These are phyloP conservation scores for Coemansia sp. DNA, from an alignment of 192 early-diverging fungal species.

Conservation along the genomic window DNA sequence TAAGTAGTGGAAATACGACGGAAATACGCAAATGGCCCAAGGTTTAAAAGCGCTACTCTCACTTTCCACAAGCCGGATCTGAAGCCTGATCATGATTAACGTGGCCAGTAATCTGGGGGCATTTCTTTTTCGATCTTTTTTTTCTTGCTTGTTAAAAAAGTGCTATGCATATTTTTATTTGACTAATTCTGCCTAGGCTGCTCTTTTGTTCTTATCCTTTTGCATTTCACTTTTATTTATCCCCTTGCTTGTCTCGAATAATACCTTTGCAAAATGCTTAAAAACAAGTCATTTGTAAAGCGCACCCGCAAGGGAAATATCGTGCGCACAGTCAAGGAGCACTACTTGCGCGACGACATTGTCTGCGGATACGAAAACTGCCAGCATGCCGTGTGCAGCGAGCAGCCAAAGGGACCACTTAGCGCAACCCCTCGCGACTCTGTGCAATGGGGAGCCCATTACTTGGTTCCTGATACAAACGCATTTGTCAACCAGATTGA, in stretches of 20 bases:
- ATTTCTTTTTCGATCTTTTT: not conserved
- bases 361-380: conserved; percentile 59
- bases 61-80: not conserved
- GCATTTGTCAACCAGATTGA: conserved; percentile 93
- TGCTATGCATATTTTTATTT: too few species aligned
- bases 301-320: conserved; percentile 91
- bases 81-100: not conserved
- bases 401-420: conserved; percentile 39
- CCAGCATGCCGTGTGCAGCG: conserved; percentile 37
- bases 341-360: conserved; percentile 96
- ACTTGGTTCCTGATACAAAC: conserved; percentile 94
- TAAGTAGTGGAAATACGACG: not conserved
- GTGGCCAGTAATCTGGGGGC: not conserved
- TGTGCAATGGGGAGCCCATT: conserved; percentile 62
- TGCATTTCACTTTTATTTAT: conserved; percentile 4
- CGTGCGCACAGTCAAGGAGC: conserved; percentile 93
- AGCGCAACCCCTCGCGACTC: conserved; percentile 57
- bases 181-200: not conserved
- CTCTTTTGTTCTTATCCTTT: not conserved
- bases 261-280: conserved; percentile 68
- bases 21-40: too few species aligned
- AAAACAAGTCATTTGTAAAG: conserved; percentile 83
- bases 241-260: not conserved
- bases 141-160: too few species aligned
- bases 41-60: too few species aligned